These are phyloP conservation scores for Colletotrichum tropicicola DNA, from an alignment of 2,329 filamentous ascomycete genomes.

Conservation along the genomic window DNA sequence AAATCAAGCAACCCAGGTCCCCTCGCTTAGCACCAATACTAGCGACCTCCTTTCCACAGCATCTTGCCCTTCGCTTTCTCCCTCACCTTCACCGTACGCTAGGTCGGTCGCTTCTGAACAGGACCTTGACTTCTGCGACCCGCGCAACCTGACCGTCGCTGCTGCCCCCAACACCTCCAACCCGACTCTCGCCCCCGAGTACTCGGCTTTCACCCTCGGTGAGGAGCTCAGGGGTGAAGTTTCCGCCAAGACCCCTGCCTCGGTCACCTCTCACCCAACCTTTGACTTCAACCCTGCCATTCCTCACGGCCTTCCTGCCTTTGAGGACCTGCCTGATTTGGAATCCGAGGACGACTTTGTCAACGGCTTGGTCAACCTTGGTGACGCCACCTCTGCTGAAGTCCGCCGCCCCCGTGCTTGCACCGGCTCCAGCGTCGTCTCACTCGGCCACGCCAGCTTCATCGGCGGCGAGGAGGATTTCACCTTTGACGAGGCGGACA, in stretches of 20 bases:
- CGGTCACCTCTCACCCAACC: conserved; percentile 46
- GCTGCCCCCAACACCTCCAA: conserved; percentile 53
- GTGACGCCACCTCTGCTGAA: conserved; percentile 55
- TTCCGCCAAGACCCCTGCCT: conserved; percentile 57
- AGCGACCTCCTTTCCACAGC: conserved; percentile 79
- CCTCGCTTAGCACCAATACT: conserved; percentile 69
- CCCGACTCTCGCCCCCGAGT: conserved; percentile 64
- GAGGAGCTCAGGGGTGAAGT: conserved; percentile 66
- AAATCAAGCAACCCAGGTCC: conserved; percentile 56
- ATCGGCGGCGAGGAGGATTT: conserved; percentile 76
- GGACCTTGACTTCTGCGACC: conserved; percentile 89
- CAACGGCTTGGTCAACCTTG: conserved; percentile 35
- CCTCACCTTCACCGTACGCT: conserved; percentile 84
- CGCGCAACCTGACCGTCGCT: conserved; percentile 84
- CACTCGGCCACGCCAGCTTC: conserved; percentile 80
- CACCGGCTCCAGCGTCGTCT: conserved; percentile 74
- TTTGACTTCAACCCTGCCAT: conserved; percentile 63
- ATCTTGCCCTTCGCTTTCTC: conserved; percentile 85
- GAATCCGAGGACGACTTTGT: conserved; percentile 63
- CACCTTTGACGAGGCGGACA: conserved; percentile 75
- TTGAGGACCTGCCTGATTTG: conserved; percentile 88
- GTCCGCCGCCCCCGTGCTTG: conserved; percentile 74
- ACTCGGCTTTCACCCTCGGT: conserved; percentile 71
- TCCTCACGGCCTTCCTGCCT: conserved; percentile 72
- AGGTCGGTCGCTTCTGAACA: conserved; percentile 73